Evolutionary conservation across 805 yeast species (phyloP).

Genomic region (Candida railenensis): DNA sequence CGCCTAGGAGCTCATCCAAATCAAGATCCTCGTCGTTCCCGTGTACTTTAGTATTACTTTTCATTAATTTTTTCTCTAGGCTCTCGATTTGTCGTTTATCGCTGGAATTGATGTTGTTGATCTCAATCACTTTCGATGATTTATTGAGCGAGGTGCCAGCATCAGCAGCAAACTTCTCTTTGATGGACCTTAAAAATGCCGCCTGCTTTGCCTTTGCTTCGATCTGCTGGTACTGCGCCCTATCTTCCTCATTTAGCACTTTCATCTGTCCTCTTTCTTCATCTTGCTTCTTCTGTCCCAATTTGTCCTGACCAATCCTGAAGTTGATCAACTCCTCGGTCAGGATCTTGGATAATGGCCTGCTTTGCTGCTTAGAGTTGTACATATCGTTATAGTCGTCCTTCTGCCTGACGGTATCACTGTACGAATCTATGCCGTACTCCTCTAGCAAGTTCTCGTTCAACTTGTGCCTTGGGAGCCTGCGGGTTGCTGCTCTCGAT

Average conservation of each 20-base stretch:
- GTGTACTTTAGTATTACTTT: background rate
- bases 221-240: slow-evolving; percentile 17
- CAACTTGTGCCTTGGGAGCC: slow-evolving; percentile 27
- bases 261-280: slow-evolving; percentile 9
- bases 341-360: slow-evolving; percentile 17
- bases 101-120: slow-evolving; percentile 28
- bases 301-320: slow-evolving; percentile 28
- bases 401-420: slow-evolving; percentile 21
- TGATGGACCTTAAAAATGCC: slow-evolving; percentile 27
- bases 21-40: slow-evolving; percentile 15
- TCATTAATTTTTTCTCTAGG: slow-evolving; percentile 22
- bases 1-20: slow-evolving; percentile 13
- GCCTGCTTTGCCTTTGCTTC: slow-evolving; percentile 23
- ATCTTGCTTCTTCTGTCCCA: slow-evolving; percentile 8
- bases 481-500: slow-evolving; percentile 19
- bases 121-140: slow-evolving; percentile 25
- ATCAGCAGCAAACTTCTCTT: slow-evolving; percentile 21
- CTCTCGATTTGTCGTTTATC: slow-evolving; percentile 23
- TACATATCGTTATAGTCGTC: slow-evolving; percentile 28
- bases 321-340: slow-evolving; percentile 34
- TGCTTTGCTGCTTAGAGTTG: slow-evolving; percentile 16
- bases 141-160: slow-evolving; percentile 5
- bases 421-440: slow-evolving; percentile 35
- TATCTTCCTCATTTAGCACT: slow-evolving; percentile 26
- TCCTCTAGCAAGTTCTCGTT: slow-evolving; percentile 35